phyloP scores from a whole-genome alignment of 1,139 yeast species.

The Hemisphaericaspora xylanilytica region DNA sequence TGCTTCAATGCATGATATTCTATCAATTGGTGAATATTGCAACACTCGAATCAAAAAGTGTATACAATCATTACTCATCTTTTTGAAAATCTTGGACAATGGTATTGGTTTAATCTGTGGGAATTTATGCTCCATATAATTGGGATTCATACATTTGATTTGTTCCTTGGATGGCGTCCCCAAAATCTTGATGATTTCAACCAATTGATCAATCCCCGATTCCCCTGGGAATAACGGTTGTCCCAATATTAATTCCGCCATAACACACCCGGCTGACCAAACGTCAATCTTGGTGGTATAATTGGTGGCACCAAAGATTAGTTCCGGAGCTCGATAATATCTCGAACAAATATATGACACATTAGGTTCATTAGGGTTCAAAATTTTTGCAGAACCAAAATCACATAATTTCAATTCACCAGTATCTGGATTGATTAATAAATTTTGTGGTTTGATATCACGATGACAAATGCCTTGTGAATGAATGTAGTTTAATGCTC shows the following conservation, averaged over 20 bases:
- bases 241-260: constrained; percentile 93
- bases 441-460: constrained; percentile 95
- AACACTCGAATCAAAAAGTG: constrained; percentile 58
- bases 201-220: constrained; percentile 94
- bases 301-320: constrained; percentile 86
- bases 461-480: constrained; percentile 92
- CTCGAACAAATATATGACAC: constrained; percentile 96
- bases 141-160: constrained; percentile 92
- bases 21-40: constrained; percentile 72
- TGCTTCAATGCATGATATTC: constrained; percentile 69
- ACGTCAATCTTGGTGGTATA: constrained; percentile 96
- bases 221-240: constrained; percentile 98
- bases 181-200: constrained; percentile 90
- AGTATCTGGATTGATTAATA: constrained; percentile 79
- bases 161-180: constrained; percentile 96
- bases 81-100: constrained; percentile 75
- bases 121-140: constrained; percentile 95
- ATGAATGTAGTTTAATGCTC: constrained; percentile 91
- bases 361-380: constrained; percentile 87
- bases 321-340: constrained; percentile 93
- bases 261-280: constrained; percentile 98
- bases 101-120: constrained; percentile 97
- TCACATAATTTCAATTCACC: constrained; percentile 91
- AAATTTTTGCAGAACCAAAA: constrained; percentile 96
- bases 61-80: constrained; percentile 58